These are phyloP conservation scores for Nematodospora anomalae DNA, from an alignment of 1,139 yeast species.

Conservation along the genomic window DNA sequence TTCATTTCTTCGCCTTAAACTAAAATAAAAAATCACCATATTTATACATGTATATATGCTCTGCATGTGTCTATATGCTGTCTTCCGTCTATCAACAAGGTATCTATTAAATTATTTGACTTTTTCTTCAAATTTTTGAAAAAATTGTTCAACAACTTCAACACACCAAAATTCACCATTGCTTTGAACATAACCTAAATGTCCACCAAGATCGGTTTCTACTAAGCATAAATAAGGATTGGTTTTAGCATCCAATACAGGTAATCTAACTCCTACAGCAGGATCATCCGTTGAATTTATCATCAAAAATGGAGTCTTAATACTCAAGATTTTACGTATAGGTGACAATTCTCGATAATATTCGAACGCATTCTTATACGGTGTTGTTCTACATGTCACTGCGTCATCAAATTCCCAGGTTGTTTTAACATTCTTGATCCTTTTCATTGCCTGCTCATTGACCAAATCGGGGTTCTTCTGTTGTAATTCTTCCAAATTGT, in stretches of 20 bases:
- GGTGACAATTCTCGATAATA: slow-evolving; percentile 76
- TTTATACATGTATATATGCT: too few relatives aligned
- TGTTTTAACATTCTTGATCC: slow-evolving; percentile 31
- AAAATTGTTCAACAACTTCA: slow-evolving; percentile 59
- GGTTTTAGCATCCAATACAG: slow-evolving; percentile 24
- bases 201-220: slow-evolving; percentile 58
- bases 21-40: too few relatives aligned
- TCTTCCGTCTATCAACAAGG: too few relatives aligned
- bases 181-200: slow-evolving; percentile 56
- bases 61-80: too few relatives aligned
- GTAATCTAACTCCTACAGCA: slow-evolving; percentile 56
- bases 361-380: slow-evolving; percentile 66
- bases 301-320: slow-evolving; percentile 67
- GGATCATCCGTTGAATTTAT: slow-evolving; percentile 84
- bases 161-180: slow-evolving; percentile 75
- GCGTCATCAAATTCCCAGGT: slow-evolving; percentile 66
- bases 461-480: slow-evolving; percentile 33
- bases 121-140: slow-evolving; percentile 47
- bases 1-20: too few relatives aligned
- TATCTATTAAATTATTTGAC: slow-evolving; percentile 8
- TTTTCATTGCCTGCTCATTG: slow-evolving; percentile 33
- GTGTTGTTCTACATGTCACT: slow-evolving; percentile 73
- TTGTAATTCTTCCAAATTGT: slow-evolving; percentile 57
- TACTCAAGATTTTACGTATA: slow-evolving; percentile 50
- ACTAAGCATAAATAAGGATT: slow-evolving; percentile 39